Base-by-base conservation (phyloP, 768 basidiomycete species). In the Mycena vitilis region DNA sequence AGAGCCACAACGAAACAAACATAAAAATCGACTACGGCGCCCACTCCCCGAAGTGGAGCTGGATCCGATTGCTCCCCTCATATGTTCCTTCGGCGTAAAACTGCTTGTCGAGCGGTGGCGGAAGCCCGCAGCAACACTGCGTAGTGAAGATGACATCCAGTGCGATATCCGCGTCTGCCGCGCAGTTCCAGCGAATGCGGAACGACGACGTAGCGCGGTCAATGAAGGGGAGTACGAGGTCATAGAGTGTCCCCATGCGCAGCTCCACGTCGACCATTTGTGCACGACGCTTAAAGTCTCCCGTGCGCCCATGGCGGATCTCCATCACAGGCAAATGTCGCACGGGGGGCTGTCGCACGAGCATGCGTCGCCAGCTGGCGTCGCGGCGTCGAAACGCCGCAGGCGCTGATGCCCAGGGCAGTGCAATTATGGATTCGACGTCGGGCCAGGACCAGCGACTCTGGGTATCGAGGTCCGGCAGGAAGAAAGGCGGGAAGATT, bases 331-430 rank as follows among this genome's bases (percentile, higher is more conserved):
- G 2, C 55, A 65, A 15, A 38, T 15, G 51, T 20, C 7, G 37
- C 37, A n/a, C 48, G 0, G 64, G 64, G 2, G 64, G 64, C 49
- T 59, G 64, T 0, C 23, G 11, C 7, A 65, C 22, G 12, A 65
- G 64, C 60, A 62, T 62, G 15, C 60, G 51, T 16, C 60, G 37
- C 60, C 60, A 62, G 23, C 63, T 64, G 7, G 56, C 56, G 1
- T 65, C 48, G 15, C 23, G 22, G 12, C 48, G 56, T 12, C 34
- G 18, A 20, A 65, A 65, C 8, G 64, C 64, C 1, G 30, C 30
- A 12, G 64, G 47, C 1, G 64, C 56, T 2, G 16, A 7, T 37
- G 64, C 37, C 56, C 40, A 58, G 0, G 56, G 64, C 64, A 65
- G 58, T 7, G 11, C 5, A 22, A n/a, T 51, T 37, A 65, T 51